Base-by-base conservation (phyloP, 257 asterid species). In the Jaltomata sinuosa region DNA sequence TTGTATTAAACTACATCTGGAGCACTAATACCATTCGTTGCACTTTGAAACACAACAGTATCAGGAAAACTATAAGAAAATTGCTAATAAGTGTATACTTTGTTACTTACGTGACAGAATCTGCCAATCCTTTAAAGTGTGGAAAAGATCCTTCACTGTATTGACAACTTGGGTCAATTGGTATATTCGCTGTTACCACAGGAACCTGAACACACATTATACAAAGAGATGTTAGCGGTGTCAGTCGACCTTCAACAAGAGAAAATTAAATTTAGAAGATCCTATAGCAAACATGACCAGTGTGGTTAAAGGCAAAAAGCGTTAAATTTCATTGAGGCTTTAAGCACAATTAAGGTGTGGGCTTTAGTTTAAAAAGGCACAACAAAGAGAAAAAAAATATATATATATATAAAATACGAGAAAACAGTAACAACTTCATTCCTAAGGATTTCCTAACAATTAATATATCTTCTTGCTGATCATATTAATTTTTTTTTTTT, bases 121-220 rank as follows among this genome's bases (percentile, higher is more conserved):
- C 99, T 80, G 88, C 87, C 91, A 96, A 87, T 83, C 99, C 98
- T 90, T 90, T 94, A 92, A 96, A 94, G 89, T 96, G 92, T 21
- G 99, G 99, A 83, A 96, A 96, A 87, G 89, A 93, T 42, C 98
- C 98, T 90, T 93, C 93, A 76, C 87, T 87, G 87, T 96, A 96
- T 82, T 93, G 92, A 90, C 98, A 93, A 84, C 93, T 91, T 74
- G 90, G 97, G 88, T 96, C 98, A 87, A 96, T 92, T 85, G 98
- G 97, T 86, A 96, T 88, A 87, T 89, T 91, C 83, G 97, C 92
- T 62, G 99, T 96, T 76, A 96, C 92, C 72, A 96, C 99, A 85
- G 99, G 99, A 90, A 95, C 99, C 99, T 96, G 93, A 85, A 85
- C 79, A 80, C 32, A 11, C 85, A 83, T n/a, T 16, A 27, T 77